Percentiles rank a stretch among this genome's conserved stretches.
Conservation (phyloP, 768 basidiomycete genomes). For the Nidula microcarpa region DNA sequence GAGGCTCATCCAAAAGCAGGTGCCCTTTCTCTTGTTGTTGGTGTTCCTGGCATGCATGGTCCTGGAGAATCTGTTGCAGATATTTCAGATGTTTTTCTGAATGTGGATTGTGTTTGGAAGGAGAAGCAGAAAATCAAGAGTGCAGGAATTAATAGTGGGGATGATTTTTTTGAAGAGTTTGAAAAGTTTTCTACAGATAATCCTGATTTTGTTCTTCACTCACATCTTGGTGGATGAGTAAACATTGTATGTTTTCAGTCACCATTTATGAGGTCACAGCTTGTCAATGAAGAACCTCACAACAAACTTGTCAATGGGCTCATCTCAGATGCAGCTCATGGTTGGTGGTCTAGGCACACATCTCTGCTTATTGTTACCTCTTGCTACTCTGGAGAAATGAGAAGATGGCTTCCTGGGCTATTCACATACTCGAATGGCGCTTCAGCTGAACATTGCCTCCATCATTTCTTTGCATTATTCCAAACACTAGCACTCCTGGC, state of each 20-base stretch:
- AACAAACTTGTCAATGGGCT: constrained; percentile 25
- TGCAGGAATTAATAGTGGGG: background rate
- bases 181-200: constrained; percentile 4
- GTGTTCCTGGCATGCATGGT: constrained; percentile 8
- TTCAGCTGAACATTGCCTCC: constrained; percentile 20
- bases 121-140: constrained; percentile 4
- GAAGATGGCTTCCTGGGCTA: constrained; percentile 27
- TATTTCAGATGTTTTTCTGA: no score
- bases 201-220: no score
- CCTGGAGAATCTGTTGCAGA: no score
- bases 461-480: constrained; percentile 26
- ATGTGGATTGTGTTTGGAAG: constrained; percentile 4
- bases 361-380: constrained; percentile 27
- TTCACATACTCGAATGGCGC: constrained; percentile 31
- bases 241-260: constrained; percentile 24
- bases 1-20: constrained; percentile 4
- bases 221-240: constrained; percentile 10
- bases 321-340: constrained; percentile 33
- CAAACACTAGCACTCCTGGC: constrained; percentile 19
- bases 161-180: constrained; percentile 11
- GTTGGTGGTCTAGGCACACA: constrained; percentile 23
- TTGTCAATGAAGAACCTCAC: constrained; percentile 14
- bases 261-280: constrained; percentile 20
- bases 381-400: constrained; percentile 17
- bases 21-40: constrained; percentile 9